Conservation (phyloP, 2,329 filamentous ascomycete species). For the Claviceps digitariae region DNA sequence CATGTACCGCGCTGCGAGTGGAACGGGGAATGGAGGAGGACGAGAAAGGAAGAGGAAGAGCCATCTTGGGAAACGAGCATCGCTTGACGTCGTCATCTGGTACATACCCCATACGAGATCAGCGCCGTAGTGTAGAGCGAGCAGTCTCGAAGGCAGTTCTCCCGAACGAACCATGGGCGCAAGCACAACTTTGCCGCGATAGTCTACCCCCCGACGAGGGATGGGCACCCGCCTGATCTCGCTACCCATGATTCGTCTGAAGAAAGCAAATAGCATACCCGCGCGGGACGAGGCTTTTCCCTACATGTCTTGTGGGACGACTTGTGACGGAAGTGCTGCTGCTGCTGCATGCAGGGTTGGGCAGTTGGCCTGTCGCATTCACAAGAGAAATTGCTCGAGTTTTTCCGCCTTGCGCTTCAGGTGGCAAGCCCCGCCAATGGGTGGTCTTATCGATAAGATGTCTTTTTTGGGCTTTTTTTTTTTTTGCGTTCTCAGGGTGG, state of each 20-base stretch:
- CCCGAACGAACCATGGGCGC: conserved; percentile 98
- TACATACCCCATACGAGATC: conserved; percentile 83
- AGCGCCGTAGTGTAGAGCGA: conserved; percentile 87
- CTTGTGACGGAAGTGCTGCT: not conserved
- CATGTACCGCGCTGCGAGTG: not conserved
- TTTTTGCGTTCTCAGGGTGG: not conserved
- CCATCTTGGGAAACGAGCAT: too few relatives aligned
- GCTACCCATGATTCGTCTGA: conserved; percentile 44
- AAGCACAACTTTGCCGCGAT: conserved; percentile 83
- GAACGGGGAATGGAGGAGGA: not conserved
- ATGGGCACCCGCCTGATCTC: conserved; percentile 61
- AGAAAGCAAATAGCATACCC: conserved; percentile 19
- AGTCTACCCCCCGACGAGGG: conserved; percentile 79
- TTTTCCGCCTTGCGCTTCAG: not conserved
- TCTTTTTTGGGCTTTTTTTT: not conserved
- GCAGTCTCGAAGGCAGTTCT: conserved; percentile 76
- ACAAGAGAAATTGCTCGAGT: not conserved
- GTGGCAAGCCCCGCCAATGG: not conserved
- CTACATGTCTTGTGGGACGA: conserved; percentile 8
- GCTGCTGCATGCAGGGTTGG: not conserved
- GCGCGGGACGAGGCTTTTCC: not conserved
- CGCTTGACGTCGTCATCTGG: too few relatives aligned
- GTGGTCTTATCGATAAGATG: conserved; percentile 1
- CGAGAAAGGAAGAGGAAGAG: not conserved
- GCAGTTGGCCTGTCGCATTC: not conserved